Evolutionary conservation across 2,329 filamentous ascomycete species (phyloP), one percentile per base, ranked within the genome.

Genomic region (Ceratocystis destructans): DNA sequence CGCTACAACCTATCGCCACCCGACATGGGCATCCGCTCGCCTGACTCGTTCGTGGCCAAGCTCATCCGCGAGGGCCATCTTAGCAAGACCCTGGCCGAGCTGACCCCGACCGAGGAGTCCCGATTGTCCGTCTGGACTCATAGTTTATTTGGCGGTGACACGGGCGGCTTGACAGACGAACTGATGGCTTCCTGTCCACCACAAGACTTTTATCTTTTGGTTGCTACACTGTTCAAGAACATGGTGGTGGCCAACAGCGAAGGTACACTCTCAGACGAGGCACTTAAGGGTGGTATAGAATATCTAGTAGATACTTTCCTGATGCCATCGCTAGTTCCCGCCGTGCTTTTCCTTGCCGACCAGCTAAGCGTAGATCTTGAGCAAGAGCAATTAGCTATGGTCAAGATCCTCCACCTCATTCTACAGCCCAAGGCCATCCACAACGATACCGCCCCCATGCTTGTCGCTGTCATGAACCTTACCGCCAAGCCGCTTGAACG

Each of bases 111-210:
- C 68, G 87, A 92, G 71, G 80, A 82, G 53, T 81, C 77, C 3
- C 85, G 90, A 70, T 76, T 94, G 0, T 81, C 81, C 57, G 85
- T 84, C 33, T 95, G 90, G 89, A 85, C 93, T 25, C 83, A 84
- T 37, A 88, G 88, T 0, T 80, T 95, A 2, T 93, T 90, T 70
- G 86, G 89, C 69, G 84, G 82, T 6, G 88, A 92, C 70, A 82
- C 84, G 12, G 83, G 85, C 45, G 88, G 87, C 0, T 82, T 94
- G 2, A 85, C 85, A 6, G 89, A 94, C 71, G 89, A 93, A 67
- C 77, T 93, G 6, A 89, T 93, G 83, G 86, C 88, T 7, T 88
- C 87, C 1, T 94, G 89, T 71, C 85, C 87, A 1, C 90, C 90
- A 0, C 89, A 92, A 72, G 86, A 91, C 48, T 94, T 94, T 72